These are phyloP conservation scores for Penicillium fimorum DNA, from an alignment of 495 filamentous ascomycete species.

Conservation along the genomic window DNA sequence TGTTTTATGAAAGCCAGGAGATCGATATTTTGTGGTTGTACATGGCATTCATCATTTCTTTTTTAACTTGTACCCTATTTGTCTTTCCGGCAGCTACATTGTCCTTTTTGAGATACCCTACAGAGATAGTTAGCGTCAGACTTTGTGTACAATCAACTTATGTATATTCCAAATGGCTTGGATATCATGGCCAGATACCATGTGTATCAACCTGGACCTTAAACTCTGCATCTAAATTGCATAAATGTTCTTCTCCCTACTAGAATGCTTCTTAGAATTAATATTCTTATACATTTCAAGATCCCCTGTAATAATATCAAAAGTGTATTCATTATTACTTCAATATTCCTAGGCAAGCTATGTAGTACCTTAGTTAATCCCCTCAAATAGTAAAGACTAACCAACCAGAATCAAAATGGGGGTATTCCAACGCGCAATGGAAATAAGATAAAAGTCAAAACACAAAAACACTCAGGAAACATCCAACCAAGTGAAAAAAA, in stretches of 20 bases:
- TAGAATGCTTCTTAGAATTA: neutral
- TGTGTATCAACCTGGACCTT: neutral
- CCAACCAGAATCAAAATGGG: conserved; percentile 9
- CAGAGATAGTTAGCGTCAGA: conserved; percentile 7
- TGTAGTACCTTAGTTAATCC: neutral
- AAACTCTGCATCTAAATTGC: neutral
- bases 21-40: neutral
- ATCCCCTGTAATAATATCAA: neutral
- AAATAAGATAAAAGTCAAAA: neutral
- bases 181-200: neutral
- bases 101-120: conserved; percentile 13
- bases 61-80: conserved; percentile 8
- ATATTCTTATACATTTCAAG: neutral
- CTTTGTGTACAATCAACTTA: conserved; percentile 7
- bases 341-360: neutral
- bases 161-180: neutral
- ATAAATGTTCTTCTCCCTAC: neutral
- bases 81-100: conserved; percentile 13
- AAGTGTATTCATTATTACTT: neutral
- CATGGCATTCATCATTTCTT: conserved; percentile 1
- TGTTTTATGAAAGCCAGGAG: neutral
- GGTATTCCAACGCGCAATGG: conserved; percentile 17
- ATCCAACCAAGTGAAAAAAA: neutral
- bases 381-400: conserved; percentile 2
- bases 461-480: conserved; percentile 2